These are phyloP conservation scores for Tulasnella sp. DNA, from an alignment of 768 basidiomycete species.

Conservation along the genomic window DNA sequence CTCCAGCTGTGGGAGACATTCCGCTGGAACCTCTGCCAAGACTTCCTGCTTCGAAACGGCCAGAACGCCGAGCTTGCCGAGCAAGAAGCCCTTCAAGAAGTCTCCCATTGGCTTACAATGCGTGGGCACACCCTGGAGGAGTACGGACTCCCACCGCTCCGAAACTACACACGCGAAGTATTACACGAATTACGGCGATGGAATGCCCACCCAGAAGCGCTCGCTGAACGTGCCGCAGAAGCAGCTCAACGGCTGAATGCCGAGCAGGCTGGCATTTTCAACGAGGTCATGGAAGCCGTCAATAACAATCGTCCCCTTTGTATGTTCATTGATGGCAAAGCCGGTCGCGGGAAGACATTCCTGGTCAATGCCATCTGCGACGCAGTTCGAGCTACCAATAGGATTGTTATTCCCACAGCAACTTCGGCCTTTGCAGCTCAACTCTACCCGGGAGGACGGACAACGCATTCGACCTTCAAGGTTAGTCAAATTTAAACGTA, in stretches of 20 bases:
- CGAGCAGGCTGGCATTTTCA: background rate
- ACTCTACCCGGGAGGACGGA: slow-evolving; percentile 28
- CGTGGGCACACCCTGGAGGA: slow-evolving; percentile 27
- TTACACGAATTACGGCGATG: slow-evolving; percentile 10
- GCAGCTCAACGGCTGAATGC: background rate
- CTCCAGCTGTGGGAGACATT: slow-evolving; percentile 30
- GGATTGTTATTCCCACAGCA: slow-evolving; percentile 34
- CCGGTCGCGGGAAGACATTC: slow-evolving; percentile 39
- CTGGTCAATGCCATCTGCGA: slow-evolving; percentile 33
- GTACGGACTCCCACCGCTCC: slow-evolving; percentile 32
- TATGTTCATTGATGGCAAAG: slow-evolving; percentile 37
- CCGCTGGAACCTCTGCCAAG: slow-evolving; percentile 25
- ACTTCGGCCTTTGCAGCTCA: slow-evolving; percentile 38
- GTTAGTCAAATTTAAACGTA: too few species aligned
- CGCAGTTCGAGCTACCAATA: slow-evolving; percentile 27
- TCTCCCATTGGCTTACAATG: slow-evolving; percentile 26
- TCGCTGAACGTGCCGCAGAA: background rate
- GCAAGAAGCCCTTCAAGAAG: slow-evolving; percentile 20
- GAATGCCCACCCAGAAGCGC: background rate
- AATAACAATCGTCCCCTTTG: slow-evolving; percentile 22
- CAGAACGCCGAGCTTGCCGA: background rate
- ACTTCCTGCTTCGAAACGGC: slow-evolving; percentile 17
- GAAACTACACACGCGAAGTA: slow-evolving; percentile 28
- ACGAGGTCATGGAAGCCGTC: slow-evolving; percentile 23
- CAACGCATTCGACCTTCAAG: slow-evolving; percentile 24